A percentile compares a stretch with the other conserved stretches of the same genome.
Conservation (phyloP, 305 asterid species). For the Fraxinus nigra region DNA sequence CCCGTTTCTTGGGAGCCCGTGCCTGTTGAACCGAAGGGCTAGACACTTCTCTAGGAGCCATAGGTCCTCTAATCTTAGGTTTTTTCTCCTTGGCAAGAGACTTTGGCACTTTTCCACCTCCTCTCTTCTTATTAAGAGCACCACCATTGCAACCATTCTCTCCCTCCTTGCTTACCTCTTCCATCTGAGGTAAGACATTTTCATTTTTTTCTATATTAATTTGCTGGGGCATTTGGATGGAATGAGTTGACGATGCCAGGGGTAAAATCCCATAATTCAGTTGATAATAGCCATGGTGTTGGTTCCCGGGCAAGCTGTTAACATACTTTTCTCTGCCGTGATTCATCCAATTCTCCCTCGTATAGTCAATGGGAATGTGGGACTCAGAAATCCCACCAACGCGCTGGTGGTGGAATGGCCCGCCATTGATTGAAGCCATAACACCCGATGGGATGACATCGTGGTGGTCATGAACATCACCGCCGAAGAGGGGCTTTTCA, state of each 20-base stretch:
- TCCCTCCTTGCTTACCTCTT: slow-evolving; percentile 42
- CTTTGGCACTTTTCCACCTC: slow-evolving; percentile 35
- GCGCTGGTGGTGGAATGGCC: slow-evolving; percentile 62
- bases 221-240: slow-evolving; percentile 51
- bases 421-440: slow-evolving; percentile 55
- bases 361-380: slow-evolving; percentile 40
- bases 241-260: slow-evolving; percentile 50
- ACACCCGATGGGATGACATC: slow-evolving; percentile 37
- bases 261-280: slow-evolving; percentile 49
- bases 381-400: slow-evolving; percentile 55
- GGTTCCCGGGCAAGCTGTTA: slow-evolving; percentile 32
- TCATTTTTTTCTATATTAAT: slow-evolving; percentile 36
- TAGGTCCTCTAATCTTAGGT: slow-evolving; percentile 50
- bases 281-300: slow-evolving; percentile 38
- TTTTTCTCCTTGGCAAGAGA: slow-evolving; percentile 61
- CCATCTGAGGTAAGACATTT: slow-evolving; percentile 31
- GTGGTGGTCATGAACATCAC: slow-evolving; percentile 32
- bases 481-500: slow-evolving; percentile 54
- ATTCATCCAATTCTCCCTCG: slow-evolving; percentile 48
- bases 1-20: slow-evolving; percentile 70
- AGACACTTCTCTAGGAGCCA: slow-evolving; percentile 39
- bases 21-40: slow-evolving; percentile 42
- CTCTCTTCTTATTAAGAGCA: slow-evolving; percentile 51
- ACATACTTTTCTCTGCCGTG: slow-evolving; percentile 47
- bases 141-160: slow-evolving; percentile 32